Conservation (phyloP, 768 basidiomycete genomes). For the Trametes cubensis region DNA sequence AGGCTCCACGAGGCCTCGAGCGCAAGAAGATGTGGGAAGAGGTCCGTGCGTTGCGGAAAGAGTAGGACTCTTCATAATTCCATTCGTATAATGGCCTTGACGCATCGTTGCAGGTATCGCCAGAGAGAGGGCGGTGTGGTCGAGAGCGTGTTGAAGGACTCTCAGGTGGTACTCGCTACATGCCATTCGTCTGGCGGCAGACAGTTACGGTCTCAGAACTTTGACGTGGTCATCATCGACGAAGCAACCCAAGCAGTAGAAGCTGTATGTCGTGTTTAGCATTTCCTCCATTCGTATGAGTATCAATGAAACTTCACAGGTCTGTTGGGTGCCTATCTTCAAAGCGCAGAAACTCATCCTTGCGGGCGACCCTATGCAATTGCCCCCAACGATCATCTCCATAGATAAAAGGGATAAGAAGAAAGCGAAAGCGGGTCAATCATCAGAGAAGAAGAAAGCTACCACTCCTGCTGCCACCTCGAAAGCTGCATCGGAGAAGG, state of each 20-base stretch:
- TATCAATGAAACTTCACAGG: conserved; percentile 41
- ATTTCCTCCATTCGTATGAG: background rate
- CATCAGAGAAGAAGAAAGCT: conserved; percentile 1
- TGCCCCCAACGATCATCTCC: conserved; percentile 91
- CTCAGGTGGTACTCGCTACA: conserved; percentile 86
- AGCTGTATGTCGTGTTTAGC: conserved; percentile 56
- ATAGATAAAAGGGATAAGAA: conserved; percentile 45
- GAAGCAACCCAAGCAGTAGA: conserved; percentile 98
- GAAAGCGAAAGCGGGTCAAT: background rate
- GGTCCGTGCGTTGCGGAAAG: conserved; percentile 84
- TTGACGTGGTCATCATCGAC: conserved; percentile 95
- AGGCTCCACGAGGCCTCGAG: conserved; percentile 68
- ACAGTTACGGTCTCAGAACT: conserved; percentile 73
- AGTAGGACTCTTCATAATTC: conserved; percentile 53
- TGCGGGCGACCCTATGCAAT: conserved; percentile 94
- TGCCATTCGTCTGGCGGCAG: conserved; percentile 92
- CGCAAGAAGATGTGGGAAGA: conserved; percentile 87
- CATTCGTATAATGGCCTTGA: background rate
- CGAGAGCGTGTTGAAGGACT: conserved; percentile 54
- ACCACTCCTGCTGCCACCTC: background rate
- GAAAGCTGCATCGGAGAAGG: background rate
- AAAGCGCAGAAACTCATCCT: conserved; percentile 88
- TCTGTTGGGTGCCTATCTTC: conserved; percentile 95
- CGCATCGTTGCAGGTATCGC: conserved; percentile 64
- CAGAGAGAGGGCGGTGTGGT: conserved; percentile 87